Conservation (phyloP, 148 eudicot species). For the Persicaria tinctoria region DNA sequence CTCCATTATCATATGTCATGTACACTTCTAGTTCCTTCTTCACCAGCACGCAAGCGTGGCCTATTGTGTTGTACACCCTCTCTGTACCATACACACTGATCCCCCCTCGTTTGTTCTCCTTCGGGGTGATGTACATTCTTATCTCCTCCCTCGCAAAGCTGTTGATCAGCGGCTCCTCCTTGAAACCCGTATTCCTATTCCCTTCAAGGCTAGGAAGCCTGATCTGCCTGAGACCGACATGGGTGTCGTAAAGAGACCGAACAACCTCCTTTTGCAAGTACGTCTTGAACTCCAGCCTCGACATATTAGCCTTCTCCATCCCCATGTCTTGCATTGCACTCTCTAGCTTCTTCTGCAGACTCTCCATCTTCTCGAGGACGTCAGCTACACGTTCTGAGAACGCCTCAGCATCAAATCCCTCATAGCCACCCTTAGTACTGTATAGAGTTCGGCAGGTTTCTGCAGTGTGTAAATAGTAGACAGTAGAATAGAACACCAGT, state of each 20-base stretch:
- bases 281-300: conserved; percentile 50
- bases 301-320: conserved; percentile 17
- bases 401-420: conserved; percentile 53
- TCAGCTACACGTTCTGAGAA: conserved; percentile 57
- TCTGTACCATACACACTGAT: conserved; percentile 53
- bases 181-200: neutral
- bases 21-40: conserved; percentile 35
- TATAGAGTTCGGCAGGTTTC: conserved; percentile 70
- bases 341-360: conserved; percentile 67
- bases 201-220: conserved; percentile 49
- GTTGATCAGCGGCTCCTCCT: neutral
- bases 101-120: conserved; percentile 25
- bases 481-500: conserved; percentile 58
- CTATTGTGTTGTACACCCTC: conserved; percentile 47
- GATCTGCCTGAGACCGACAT: conserved; percentile 78
- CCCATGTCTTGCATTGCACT: conserved; percentile 51
- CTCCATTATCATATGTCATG: conserved; percentile 36
- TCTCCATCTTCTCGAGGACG: conserved; percentile 72
- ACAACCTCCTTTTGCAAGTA: conserved; percentile 76
- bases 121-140: conserved; percentile 6
- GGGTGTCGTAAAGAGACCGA: conserved; percentile 73
- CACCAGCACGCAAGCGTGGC: conserved; percentile 38
- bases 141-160: conserved; percentile 7
- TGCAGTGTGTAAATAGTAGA: conserved; percentile 54
- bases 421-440: conserved; percentile 28